Conservation (phyloP, 352 stramenopile species). For the Globisporangium nagaii region DNA sequence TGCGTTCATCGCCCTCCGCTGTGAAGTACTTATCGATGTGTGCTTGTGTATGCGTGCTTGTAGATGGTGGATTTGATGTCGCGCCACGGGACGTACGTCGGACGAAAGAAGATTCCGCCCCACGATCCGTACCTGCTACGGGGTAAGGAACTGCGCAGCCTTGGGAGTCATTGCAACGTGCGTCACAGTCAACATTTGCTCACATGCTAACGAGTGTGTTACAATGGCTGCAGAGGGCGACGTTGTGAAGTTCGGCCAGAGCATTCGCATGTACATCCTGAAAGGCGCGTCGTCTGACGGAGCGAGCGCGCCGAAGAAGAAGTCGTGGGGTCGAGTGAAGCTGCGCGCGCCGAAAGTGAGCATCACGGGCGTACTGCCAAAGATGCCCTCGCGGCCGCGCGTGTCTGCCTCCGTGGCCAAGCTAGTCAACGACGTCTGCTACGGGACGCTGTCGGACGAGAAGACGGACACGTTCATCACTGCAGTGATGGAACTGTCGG, state of each 20-base stretch:
- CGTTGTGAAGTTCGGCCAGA: constrained; percentile 84
- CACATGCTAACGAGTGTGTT: neutral
- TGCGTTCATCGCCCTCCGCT: too few relatives aligned
- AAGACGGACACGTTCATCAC: constrained; percentile 66
- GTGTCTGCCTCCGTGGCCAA: constrained; percentile 58
- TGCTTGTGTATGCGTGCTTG: constrained; percentile 1
- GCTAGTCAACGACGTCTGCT: constrained; percentile 82
- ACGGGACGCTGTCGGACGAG: constrained; percentile 64
- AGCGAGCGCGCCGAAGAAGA: constrained; percentile 70
- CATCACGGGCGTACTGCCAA: constrained; percentile 68
- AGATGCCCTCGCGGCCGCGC: constrained; percentile 53
- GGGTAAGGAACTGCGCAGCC: constrained; percentile 19
- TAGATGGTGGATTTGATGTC: constrained; percentile 89
- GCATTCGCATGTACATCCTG: constrained; percentile 78
- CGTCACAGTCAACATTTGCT: neutral
- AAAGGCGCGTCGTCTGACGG: constrained; percentile 63
- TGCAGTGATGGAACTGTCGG: constrained; percentile 58
- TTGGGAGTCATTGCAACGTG: too few relatives aligned
- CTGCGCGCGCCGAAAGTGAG: constrained; percentile 65
- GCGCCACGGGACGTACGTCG: constrained; percentile 80
- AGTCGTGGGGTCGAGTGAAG: constrained; percentile 73
- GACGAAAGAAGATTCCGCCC: constrained; percentile 76
- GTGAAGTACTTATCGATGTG: too few relatives aligned
- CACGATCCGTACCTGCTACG: constrained; percentile 82
- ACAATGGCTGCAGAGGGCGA: constrained; percentile 51